These are phyloP conservation scores for Eimeria praecox DNA, from an alignment of 169 alveolate genomes.

Conservation along the genomic window DNA sequence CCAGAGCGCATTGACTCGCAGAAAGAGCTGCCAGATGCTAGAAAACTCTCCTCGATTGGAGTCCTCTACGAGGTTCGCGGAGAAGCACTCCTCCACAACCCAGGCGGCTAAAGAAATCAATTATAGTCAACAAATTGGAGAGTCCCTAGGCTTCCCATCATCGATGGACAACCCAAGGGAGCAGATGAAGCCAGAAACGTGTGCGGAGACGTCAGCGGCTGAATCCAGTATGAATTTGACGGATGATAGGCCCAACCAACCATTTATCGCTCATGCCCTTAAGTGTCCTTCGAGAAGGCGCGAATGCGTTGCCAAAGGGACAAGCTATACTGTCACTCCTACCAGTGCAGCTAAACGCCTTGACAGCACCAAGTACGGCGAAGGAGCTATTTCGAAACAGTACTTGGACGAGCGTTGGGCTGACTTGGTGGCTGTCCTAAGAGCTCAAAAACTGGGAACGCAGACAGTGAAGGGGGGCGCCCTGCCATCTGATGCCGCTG, in stretches of 20 bases:
- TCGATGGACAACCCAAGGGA: not conserved
- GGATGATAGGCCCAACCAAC: not conserved
- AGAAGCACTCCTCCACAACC: not conserved
- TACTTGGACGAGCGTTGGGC: conserved; percentile 66
- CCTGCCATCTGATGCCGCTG: conserved; percentile 33
- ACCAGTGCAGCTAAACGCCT: not conserved
- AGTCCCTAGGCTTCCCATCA: not conserved
- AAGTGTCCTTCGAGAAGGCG: not conserved
- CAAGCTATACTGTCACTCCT: not conserved
- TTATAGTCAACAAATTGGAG: not conserved
- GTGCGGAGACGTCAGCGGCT: not conserved
- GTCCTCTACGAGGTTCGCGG: not conserved
- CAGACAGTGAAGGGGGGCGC: conserved; percentile 21
- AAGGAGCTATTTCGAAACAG: not conserved
- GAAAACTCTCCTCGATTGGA: not conserved
- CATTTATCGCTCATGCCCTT: not conserved
- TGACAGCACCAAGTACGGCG: conserved; percentile 45
- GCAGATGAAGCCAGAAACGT: not conserved
- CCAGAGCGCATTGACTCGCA: not conserved
- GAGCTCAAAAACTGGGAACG: conserved; percentile 53
- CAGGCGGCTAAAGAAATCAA: not conserved
- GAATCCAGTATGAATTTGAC: not conserved
- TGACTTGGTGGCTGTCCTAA: conserved; percentile 9
- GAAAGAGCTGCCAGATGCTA: not conserved
- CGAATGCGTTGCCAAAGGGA: not conserved